phyloP scores from a whole-genome alignment of 306 rosid species.

The Lupinus albus region DNA sequence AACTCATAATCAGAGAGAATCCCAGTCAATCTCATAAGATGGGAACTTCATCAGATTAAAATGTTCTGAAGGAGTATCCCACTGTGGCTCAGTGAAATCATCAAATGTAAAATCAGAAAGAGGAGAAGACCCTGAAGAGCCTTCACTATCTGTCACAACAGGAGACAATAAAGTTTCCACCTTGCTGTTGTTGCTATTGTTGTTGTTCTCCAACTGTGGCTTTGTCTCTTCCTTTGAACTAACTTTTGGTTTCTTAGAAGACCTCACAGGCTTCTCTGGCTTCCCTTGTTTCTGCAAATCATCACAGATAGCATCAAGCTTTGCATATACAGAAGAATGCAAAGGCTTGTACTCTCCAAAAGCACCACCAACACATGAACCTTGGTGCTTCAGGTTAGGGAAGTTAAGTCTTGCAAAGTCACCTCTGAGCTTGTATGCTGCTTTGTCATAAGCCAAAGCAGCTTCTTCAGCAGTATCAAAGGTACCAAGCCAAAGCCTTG shows the following conservation, averaged over 20 bases:
- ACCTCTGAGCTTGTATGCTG: slow-evolving; percentile 90
- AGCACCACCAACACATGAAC: slow-evolving; percentile 49
- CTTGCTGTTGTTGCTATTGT: slow-evolving; percentile 36
- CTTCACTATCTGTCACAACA: slow-evolving; percentile 63
- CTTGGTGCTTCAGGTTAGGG: slow-evolving; percentile 68
- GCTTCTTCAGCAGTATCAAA: slow-evolving; percentile 98
- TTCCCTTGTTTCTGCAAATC: slow-evolving; percentile 66
- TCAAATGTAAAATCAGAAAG: slow-evolving; percentile 80
- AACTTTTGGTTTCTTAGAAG: slow-evolving; percentile 22
- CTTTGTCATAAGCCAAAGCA: slow-evolving; percentile 89
- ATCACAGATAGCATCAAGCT: slow-evolving; percentile 83
- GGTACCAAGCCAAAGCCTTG: slow-evolving; percentile 97
- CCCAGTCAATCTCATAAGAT: slow-evolving; percentile 95
- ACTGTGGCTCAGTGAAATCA: slow-evolving; percentile 57
- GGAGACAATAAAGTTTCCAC: slow-evolving; percentile 57
- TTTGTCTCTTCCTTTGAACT: slow-evolving; percentile 19
- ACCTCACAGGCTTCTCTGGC: slow-evolving; percentile 34
- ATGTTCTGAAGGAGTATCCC: slow-evolving; percentile 55
- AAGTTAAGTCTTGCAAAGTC: slow-evolving; percentile 90
- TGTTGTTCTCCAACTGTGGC: background rate
- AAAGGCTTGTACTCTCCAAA: slow-evolving; percentile 67
- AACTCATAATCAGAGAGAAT: slow-evolving; percentile 43
- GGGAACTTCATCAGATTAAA: slow-evolving; percentile 71
- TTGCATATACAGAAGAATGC: slow-evolving; percentile 82
- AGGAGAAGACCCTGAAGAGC: slow-evolving; percentile 77